A percentile compares a stretch with the other conserved stretches of the same genome.
phyloP scores from a whole-genome alignment of 1,284 basidiomycete genomes.

The Malassezia sp. region DNA sequence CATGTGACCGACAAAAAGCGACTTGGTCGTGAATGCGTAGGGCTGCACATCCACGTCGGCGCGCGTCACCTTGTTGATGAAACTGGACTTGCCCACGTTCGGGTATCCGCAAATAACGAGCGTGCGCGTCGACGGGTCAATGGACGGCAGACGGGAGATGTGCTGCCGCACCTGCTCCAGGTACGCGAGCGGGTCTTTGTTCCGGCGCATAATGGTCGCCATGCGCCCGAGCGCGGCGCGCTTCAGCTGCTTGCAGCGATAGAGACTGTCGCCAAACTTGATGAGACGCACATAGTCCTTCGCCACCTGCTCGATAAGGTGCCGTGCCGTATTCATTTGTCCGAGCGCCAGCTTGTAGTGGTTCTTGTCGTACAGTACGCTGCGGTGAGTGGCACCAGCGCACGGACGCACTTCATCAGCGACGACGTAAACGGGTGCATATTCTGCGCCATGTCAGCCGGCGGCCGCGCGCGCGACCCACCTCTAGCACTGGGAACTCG shows the following conservation, averaged over 20 bases:
- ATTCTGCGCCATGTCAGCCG: constrained; percentile 23
- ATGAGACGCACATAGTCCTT: constrained; percentile 45
- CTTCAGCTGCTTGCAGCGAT: constrained; percentile 47
- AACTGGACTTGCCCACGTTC: constrained; percentile 46
- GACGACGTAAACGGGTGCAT: constrained; percentile 45
- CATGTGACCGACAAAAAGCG: constrained; percentile 47
- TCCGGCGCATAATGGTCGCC: constrained; percentile 46
- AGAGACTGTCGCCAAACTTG: constrained; percentile 46
- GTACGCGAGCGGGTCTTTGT: constrained; percentile 46
- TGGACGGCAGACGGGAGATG: constrained; percentile 46
- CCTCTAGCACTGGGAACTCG: constrained; percentile 94
- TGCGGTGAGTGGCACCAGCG: not conserved
- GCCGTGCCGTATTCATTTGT: constrained; percentile 44
- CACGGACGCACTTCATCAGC: constrained; percentile 30
- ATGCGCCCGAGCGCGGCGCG: constrained; percentile 45
- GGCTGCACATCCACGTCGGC: constrained; percentile 47
- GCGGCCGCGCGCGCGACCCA: constrained; percentile 45
- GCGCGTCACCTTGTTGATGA: constrained; percentile 46
- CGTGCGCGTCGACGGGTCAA: constrained; percentile 42
- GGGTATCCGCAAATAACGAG: constrained; percentile 45
- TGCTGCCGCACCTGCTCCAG: constrained; percentile 47
- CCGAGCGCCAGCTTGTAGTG: constrained; percentile 47
- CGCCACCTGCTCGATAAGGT: constrained; percentile 45
- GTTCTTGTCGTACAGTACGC: constrained; percentile 46
- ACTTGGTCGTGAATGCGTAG: constrained; percentile 46